A percentile compares a stretch with the other conserved stretches of the same genome.
Conservation (phyloP, 768 basidiomycete genomes). For the Agrocybe pediades region DNA sequence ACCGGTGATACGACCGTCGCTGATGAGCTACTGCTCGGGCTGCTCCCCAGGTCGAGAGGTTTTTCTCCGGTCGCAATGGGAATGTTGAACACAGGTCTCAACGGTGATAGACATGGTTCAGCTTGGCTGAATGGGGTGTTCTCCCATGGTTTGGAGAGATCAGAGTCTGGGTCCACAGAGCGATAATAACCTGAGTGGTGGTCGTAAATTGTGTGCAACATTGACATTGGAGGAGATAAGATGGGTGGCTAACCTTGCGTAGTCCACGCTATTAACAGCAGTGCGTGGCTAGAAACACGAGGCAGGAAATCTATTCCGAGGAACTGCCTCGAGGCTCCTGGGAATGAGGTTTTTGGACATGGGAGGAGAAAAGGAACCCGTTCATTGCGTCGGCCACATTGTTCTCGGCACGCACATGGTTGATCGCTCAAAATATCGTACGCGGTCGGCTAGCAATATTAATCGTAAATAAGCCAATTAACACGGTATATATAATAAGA, state of each 20-base stretch:
- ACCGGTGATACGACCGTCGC: constrained; percentile 12
- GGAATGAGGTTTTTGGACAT: too few relatives aligned
- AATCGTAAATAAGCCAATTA: too few relatives aligned
- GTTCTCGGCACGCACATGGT: too few relatives aligned
- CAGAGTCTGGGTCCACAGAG: constrained; percentile 18
- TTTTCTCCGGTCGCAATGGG: background rate
- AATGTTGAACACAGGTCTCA: constrained; percentile 24
- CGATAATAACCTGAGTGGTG: constrained; percentile 34
- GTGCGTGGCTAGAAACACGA: too few relatives aligned
- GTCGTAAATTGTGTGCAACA: constrained; percentile 6
- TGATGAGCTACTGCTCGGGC: background rate
- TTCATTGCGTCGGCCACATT: too few relatives aligned
- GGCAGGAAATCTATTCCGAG: too few relatives aligned
- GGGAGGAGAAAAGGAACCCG: too few relatives aligned
- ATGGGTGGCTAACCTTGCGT: background rate
- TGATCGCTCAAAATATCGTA: too few relatives aligned
- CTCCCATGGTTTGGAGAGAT: constrained; percentile 27
- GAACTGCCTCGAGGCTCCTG: too few relatives aligned
- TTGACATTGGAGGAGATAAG: background rate
- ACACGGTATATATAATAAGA: too few relatives aligned
- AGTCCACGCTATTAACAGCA: too few relatives aligned
- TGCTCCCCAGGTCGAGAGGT: background rate
- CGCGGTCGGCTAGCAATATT: too few relatives aligned
- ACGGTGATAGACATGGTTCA: constrained; percentile 20
- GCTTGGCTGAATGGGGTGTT: constrained; percentile 18